A percentile compares a stretch with the other conserved stretches of the same genome.
These are phyloP conservation scores for Colletotrichum kahawae DNA, from an alignment of 2,329 filamentous ascomycete genomes.

Conservation along the genomic window DNA sequence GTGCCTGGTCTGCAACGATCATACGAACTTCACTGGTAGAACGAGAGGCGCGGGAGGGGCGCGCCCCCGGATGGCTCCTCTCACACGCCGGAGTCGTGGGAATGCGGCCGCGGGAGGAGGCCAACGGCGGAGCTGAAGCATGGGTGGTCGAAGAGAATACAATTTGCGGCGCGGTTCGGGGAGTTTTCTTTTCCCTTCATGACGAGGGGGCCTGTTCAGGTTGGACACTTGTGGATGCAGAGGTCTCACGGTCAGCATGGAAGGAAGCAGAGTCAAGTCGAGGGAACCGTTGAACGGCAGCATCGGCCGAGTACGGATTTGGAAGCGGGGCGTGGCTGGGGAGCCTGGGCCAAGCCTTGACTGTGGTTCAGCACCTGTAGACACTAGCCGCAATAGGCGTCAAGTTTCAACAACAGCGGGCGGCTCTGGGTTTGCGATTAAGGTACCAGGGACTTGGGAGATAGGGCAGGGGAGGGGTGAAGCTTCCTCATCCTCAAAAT, in stretches of 20 bases:
- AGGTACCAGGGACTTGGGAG: conserved; percentile 1
- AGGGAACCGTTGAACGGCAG: not conserved
- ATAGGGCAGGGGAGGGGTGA: conserved; percentile 6
- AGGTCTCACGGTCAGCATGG: not conserved
- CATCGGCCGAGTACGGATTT: conserved; percentile 8
- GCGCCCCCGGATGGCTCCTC: not conserved
- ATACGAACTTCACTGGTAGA: not conserved
- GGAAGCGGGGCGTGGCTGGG: conserved; percentile 13
- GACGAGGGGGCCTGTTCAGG: not conserved
- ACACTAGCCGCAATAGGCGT: not conserved
- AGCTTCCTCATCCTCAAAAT: not conserved
- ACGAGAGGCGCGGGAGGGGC: not conserved
- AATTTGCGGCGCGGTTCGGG: not conserved
- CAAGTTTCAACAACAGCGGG: conserved; percentile 6
- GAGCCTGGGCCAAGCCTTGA: not conserved
- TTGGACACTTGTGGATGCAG: not conserved
- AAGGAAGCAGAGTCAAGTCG: not conserved
- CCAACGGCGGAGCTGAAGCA: conserved; percentile 5
- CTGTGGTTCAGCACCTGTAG: conserved; percentile 1
- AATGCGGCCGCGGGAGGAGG: conserved; percentile 3
- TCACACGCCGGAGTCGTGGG: not conserved
- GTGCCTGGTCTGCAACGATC: not conserved
- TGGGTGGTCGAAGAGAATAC: not conserved
- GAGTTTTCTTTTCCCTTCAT: not conserved
- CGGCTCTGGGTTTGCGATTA: not conserved